Evolutionary conservation across 2,329 filamentous ascomycete genomes (phyloP), one percentile per base, ranked within the genome.

Genomic region (Cladosporium sp.): DNA sequence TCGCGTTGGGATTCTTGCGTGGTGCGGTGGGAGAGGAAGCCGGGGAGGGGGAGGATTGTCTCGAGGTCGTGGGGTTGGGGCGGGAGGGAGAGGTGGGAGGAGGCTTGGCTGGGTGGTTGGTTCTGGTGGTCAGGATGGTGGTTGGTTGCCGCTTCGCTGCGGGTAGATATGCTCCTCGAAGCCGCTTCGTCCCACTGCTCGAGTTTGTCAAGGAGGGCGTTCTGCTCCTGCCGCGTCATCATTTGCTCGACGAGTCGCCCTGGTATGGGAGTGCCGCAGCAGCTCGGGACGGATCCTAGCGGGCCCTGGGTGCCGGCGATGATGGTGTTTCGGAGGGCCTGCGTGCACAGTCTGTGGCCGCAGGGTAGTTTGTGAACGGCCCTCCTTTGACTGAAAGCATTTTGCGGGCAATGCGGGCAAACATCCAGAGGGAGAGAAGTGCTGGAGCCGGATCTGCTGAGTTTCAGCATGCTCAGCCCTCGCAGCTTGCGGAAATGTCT

Each of bases 251-350:
- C 60, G n/a, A 71, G 56, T 3, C 56, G 54, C 15, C 64, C 68
- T n/a, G 71, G 70, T 15, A 74, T 60, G 2, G 67, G 66, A 12
- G 59, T 64, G 12, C 67, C 68, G 54, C 72, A 74, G 53, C 71
- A 74, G 48, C 60, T 66, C 0, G 72, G 72, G 8, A 65, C 58
- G 7, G 62, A 57, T 43, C 64, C 66, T 59, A 15, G 61, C 55
- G 29, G 64, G 53, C 12, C 57, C 56, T 7, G 55, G 27, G 68
- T 41, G 45, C 45, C 29, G 13, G 45, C 63, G 44, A 69, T 64
- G 45, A 73, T 65, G 24, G 59, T 64, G 39, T 62, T 60, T 22
- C 65, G 55, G 22, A 69, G 51, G 3, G 63, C 64, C 29, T 63
- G 58, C 2, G 62, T 64, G 45, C 66, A 69, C 12, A 68, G 51